Percentiles rank a stretch among this genome's conserved stretches.
Conservation (phyloP, 2,329 filamentous ascomycete genomes). For the Fusarium sp. region DNA sequence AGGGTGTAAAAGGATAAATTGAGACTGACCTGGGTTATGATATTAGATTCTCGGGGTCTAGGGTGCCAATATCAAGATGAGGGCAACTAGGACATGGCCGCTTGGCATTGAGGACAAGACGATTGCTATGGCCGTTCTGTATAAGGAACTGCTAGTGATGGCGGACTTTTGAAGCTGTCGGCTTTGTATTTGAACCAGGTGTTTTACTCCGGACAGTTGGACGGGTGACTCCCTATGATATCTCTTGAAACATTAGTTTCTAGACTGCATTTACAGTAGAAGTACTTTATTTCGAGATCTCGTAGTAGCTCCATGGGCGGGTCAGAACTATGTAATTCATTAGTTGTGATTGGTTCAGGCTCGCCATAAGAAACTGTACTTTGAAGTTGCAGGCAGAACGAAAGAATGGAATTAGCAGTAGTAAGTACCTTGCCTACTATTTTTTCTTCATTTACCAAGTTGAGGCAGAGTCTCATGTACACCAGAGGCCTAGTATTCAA, state of each 20-base stretch:
- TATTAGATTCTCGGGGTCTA: not conserved
- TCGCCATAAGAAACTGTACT: not conserved
- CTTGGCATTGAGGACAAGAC: not conserved
- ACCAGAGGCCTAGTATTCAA: not conserved
- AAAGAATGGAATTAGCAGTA: not conserved
- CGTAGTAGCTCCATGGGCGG: not conserved
- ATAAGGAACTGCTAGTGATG: not conserved
- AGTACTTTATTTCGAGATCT: not conserved
- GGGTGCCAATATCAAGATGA: not conserved
- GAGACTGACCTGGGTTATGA: not conserved
- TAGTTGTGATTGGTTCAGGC: not conserved
- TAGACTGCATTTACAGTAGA: not conserved
- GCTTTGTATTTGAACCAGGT: too few species aligned
- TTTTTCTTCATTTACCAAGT: not conserved
- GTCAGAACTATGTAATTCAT: constrained; percentile 1
- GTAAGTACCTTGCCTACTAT: too few species aligned
- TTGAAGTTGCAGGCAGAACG: not conserved
- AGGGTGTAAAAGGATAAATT: not conserved
- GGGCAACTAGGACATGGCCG: not conserved
- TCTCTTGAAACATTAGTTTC: not conserved
- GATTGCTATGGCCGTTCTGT: not conserved
- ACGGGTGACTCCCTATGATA: not conserved
- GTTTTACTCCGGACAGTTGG: not conserved
- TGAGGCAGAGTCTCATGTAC: not conserved
- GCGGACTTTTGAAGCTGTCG: not conserved